Percentiles rank a stretch among this genome's conserved stretches.
Conservation (phyloP, 2,329 filamentous ascomycete species). For the Zymoseptoria pseudotritici region DNA sequence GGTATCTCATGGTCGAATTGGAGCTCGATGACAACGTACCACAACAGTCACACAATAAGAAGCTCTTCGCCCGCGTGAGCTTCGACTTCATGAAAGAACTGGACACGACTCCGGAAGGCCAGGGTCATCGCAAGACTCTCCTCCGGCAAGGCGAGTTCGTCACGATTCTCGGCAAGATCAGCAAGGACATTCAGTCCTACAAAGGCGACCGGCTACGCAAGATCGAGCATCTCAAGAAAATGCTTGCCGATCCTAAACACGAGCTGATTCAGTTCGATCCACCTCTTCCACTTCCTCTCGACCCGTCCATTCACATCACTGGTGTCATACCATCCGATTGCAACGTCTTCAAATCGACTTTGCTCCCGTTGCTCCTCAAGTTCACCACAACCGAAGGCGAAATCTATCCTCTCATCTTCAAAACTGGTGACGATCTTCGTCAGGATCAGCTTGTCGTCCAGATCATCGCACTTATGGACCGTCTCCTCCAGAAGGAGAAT, state of each 20-base stretch:
- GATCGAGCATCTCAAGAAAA: conserved; percentile 75
- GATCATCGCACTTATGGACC: conserved; percentile 97
- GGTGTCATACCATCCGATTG: conserved; percentile 78
- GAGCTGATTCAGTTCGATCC: conserved; percentile 78
- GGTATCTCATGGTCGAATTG: conserved; percentile 98
- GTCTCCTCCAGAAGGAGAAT: conserved; percentile 89
- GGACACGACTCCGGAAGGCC: conserved; percentile 61
- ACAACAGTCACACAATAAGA: conserved; percentile 64
- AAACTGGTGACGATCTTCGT: conserved; percentile 79
- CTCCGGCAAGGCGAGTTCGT: conserved; percentile 85
- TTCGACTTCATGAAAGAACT: conserved; percentile 94
- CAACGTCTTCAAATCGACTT: conserved; percentile 88
- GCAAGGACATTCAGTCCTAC: conserved; percentile 76
- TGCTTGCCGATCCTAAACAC: conserved; percentile 81
- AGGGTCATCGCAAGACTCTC: conserved; percentile 66
- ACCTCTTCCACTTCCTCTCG: conserved; percentile 78
- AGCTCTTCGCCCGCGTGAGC: conserved; percentile 85
- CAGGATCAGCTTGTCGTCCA: conserved; percentile 97
- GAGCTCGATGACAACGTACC: conserved; percentile 56
- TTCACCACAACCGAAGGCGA: conserved; percentile 73
- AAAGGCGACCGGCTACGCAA: conserved; percentile 72
- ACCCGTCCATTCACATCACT: conserved; percentile 71
- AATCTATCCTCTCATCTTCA: conserved; percentile 91
- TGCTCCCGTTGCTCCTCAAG: conserved; percentile 83
- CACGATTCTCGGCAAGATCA: conserved; percentile 77